A percentile compares a stretch with the other conserved stretches of the same genome.
Evolutionary conservation across 371 early-diverging fungal species (phyloP).

Genomic region (Neoconidiobolus thromboides): DNA sequence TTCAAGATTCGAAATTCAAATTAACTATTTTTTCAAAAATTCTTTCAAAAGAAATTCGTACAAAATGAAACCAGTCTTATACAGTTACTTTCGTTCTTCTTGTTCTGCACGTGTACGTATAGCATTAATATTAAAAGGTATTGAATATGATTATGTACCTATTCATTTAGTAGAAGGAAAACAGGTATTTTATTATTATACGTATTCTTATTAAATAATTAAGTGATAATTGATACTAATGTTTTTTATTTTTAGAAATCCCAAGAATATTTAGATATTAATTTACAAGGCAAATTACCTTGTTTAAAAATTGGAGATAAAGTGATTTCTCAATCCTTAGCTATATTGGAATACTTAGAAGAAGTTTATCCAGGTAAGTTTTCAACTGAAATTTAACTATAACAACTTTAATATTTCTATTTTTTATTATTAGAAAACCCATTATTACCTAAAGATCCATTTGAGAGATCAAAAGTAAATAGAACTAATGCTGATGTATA

Average conservation of each 20-base stretch:
- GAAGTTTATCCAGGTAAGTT: constrained; percentile 40
- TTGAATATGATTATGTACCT: constrained; percentile 35
- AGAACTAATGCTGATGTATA: not conserved
- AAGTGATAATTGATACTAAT: not conserved
- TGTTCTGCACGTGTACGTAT: constrained; percentile 63
- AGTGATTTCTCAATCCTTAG: constrained; percentile 41
- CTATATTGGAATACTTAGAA: constrained; percentile 79
- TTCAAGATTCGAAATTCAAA: too few species aligned
- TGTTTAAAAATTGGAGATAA: constrained; percentile 34
- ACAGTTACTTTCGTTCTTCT: constrained; percentile 55
- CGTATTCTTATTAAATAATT: not conserved
- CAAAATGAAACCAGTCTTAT: constrained; percentile 27
- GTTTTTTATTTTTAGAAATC: constrained; percentile 13
- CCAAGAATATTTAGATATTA: constrained; percentile 31
- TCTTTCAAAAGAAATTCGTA: too few species aligned
- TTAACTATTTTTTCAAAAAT: too few species aligned
- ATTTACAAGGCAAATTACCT: constrained; percentile 55
- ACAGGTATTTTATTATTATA: constrained; percentile 23
- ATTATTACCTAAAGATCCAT: constrained; percentile 53
- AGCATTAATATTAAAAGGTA: constrained; percentile 49
- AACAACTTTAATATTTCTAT: not conserved
- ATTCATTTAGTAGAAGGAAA: constrained; percentile 51
- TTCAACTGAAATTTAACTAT: not conserved
- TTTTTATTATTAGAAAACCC: constrained; percentile 16
- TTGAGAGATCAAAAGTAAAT: constrained; percentile 31